Base-by-base conservation (phyloP, 2,329 filamentous ascomycete species). In the Penicillium sp. region DNA sequence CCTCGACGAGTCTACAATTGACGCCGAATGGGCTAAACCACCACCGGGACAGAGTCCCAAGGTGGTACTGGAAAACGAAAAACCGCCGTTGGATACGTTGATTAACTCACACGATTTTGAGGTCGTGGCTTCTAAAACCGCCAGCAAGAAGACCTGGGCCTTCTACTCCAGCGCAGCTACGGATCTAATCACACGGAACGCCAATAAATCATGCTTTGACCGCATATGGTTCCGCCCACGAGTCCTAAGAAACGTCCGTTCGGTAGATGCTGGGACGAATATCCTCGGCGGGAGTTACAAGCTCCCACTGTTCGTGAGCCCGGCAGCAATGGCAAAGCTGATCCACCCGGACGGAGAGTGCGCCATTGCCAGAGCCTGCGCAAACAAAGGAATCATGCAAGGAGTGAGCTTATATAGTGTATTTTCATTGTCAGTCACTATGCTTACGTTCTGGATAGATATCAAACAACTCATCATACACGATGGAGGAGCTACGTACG, bases 161-260 rank as follows among this genome's bases (percentile, higher is more conserved):
- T 86, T 85, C 60, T 79, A 82, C 61, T 83, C 80, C 19, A 83
- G 80, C 8, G 83, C 82, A 2, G 79, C 82, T 10, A 84, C 81
- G 6, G 83, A 75, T 75, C 58, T 77, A 4, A 79, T 83, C 33
- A 78, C 82, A 42, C 73, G 75, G 2, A 65, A 72, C 22, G 71
- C 72, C 43, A 86, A 85, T 62, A 73, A 69, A 22, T 70, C 73
- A 0, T 70, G 75, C 53, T 82, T 81, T 57, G 68, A 73, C 35
- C 66, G 74, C 24, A 81, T 85, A 54, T 74, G 73, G 64, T 74
- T 85, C 5, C 77, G 82, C 0, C 81, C 81, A 0, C 73, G 80
- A 19, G 73, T 81, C 26, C 67, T 84, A 46, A 69, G 73, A 33
- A 74, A 82, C 57, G 82, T 85, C 5, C 72, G 74, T 15, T 54